These are phyloP conservation scores for Neurospora sp. DNA, from an alignment of 495 filamentous ascomycete species.

Conservation along the genomic window DNA sequence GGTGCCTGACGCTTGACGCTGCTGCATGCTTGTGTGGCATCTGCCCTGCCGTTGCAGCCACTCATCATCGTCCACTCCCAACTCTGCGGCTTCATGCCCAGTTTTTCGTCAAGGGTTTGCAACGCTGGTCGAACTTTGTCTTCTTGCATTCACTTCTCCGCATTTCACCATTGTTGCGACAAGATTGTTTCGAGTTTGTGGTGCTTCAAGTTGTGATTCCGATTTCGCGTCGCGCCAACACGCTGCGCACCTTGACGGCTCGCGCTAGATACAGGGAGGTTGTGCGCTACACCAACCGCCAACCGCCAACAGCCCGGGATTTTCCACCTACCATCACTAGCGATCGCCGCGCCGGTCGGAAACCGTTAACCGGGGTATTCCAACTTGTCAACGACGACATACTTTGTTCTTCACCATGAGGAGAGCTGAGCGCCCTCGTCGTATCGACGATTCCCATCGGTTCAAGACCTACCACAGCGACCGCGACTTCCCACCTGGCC, in stretches of 20 bases:
- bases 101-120: background rate
- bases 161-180: background rate
- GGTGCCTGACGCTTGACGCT: background rate
- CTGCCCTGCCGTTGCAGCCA: background rate
- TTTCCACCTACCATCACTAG: background rate
- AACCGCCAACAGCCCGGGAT: background rate
- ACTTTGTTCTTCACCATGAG: background rate
- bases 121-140: background rate
- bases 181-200: background rate
- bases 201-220: background rate
- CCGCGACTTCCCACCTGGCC: background rate
- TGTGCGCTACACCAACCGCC: background rate
- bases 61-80: background rate
- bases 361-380: background rate
- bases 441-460: background rate
- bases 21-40: background rate
- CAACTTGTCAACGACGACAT: background rate
- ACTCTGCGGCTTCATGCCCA: background rate
- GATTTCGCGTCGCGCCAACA: background rate
- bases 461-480: constrained; percentile 4
- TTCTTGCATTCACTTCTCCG: background rate
- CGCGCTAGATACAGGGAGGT: background rate
- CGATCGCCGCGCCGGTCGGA: background rate
- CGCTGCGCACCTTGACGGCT: background rate
- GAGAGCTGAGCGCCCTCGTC: background rate